Evolutionary conservation across 78 protist species (phyloP).

Genomic region (Reticulomyxa filosa): DNA sequence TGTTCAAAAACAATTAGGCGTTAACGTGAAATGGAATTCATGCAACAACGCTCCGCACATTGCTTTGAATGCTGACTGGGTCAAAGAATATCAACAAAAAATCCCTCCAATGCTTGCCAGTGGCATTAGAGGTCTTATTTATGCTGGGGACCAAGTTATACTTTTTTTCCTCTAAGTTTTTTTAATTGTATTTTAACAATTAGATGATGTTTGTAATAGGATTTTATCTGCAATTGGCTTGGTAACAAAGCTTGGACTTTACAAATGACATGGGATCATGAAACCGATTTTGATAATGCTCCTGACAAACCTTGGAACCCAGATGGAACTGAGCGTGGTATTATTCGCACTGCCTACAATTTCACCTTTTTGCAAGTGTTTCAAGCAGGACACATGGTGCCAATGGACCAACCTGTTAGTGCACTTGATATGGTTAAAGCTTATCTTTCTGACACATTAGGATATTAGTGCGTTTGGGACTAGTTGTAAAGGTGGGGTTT

Average conservation of each 20-base stretch:
- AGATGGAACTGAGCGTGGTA: not conserved
- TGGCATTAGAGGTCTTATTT: constrained; percentile 20
- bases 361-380: not conserved
- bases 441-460: not conserved
- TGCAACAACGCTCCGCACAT: too few relatives aligned
- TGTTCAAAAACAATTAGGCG: too few relatives aligned
- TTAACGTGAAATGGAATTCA: not conserved
- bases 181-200: too few relatives aligned
- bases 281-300: not conserved
- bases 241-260: constrained; percentile 8
- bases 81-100: not conserved
- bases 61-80: constrained; percentile 14
- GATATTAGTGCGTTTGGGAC: too few relatives aligned
- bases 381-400: constrained; percentile 10
- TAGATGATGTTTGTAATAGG: too few relatives aligned
- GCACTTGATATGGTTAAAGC: not conserved
- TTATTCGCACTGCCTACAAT: not conserved
- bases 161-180: too few relatives aligned
- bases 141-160: constrained; percentile 21
- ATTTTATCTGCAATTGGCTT: constrained; percentile 12
- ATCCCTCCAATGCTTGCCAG: not conserved
- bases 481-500: too few relatives aligned
- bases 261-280: not conserved
- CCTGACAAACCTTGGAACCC: not conserved
- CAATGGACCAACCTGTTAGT: not conserved